phyloP scores from a whole-genome alignment of 176 grass and related monocot genomes.

The Triticum timopheevii region DNA sequence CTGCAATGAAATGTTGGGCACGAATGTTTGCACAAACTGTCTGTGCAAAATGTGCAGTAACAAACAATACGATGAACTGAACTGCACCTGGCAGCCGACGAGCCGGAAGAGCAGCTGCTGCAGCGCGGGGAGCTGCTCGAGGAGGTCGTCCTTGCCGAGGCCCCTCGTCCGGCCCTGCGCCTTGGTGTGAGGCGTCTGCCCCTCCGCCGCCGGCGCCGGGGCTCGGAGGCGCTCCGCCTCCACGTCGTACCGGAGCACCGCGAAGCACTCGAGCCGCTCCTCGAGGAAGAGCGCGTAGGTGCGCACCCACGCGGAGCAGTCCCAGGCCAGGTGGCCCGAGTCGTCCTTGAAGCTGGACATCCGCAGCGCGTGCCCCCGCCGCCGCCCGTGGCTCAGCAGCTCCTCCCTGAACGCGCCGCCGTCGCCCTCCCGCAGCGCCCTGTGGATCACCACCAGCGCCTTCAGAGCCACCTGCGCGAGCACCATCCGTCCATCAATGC shows the following conservation, averaged over 20 bases:
- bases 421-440: constrained; percentile 66
- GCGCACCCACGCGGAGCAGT: constrained; percentile 94
- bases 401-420: constrained; percentile 78
- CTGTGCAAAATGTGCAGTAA: not conserved
- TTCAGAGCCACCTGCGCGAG: constrained; percentile 79
- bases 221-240: constrained; percentile 57
- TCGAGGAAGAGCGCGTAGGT: constrained; percentile 91
- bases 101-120: constrained; percentile 92
- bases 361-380: constrained; percentile 57
- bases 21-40: not conserved
- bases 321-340: constrained; percentile 76
- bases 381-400: constrained; percentile 61
- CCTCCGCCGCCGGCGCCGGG: constrained; percentile 17
- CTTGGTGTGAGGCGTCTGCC: not conserved
- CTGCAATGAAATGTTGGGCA: constrained; percentile 23
- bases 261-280: constrained; percentile 87
- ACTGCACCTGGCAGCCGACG: constrained; percentile 65
- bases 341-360: constrained; percentile 91
- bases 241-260: constrained; percentile 74
- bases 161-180: constrained; percentile 72
- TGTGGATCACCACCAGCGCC: constrained; percentile 83
- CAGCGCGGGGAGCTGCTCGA: constrained; percentile 81
- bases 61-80: not conserved
- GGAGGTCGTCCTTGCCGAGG: constrained; percentile 60
- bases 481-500: not conserved